phyloP scores from a whole-genome alignment of 805 yeast genomes.

The Tanozyma kutaoensis region DNA sequence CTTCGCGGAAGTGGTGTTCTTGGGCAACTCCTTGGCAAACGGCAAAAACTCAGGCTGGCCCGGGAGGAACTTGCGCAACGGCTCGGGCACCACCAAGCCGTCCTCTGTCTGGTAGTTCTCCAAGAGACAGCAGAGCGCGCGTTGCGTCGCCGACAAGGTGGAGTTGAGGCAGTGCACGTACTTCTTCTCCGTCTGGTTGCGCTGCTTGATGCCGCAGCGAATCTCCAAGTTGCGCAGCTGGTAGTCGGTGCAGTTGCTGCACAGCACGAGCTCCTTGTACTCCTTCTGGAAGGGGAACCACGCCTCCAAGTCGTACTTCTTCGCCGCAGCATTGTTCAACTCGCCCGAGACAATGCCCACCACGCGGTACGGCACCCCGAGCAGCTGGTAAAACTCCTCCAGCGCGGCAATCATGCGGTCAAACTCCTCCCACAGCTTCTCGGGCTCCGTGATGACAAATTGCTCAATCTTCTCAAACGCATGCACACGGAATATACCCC shows the following conservation, averaged over 20 bases:
- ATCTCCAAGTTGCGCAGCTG: constrained; percentile 98
- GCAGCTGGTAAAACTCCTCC: constrained; percentile 86
- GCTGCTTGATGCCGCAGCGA: constrained; percentile 95
- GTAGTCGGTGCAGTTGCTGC: constrained; percentile 98
- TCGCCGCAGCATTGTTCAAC: constrained; percentile 97
- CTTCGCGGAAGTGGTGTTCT: constrained; percentile 80
- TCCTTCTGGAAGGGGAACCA: constrained; percentile 99
- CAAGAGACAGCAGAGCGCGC: constrained; percentile 93
- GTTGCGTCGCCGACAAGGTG: constrained; percentile 93
- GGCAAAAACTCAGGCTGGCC: constrained; percentile 98
- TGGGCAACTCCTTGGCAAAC: constrained; percentile 79
- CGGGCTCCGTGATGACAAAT: constrained; percentile 92
- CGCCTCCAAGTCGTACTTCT: constrained; percentile 97
- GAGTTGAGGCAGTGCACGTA: constrained; percentile 98
- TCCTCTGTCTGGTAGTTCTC: constrained; percentile 98
- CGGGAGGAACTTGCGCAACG: constrained; percentile 89
- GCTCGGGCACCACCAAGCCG: constrained; percentile 89
- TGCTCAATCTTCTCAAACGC: constrained; percentile 98
- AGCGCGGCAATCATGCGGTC: constrained; percentile 87
- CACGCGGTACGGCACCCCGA: constrained; percentile 90
- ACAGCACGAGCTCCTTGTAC: constrained; percentile 94
- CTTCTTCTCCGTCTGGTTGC: constrained; percentile 90
- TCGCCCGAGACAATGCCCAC: constrained; percentile 98
- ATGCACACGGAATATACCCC: constrained; percentile 99
- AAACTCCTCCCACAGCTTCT: constrained; percentile 94